phyloP scores from a whole-genome alignment of 345 rosid species.

The Lepidium didymum region DNA sequence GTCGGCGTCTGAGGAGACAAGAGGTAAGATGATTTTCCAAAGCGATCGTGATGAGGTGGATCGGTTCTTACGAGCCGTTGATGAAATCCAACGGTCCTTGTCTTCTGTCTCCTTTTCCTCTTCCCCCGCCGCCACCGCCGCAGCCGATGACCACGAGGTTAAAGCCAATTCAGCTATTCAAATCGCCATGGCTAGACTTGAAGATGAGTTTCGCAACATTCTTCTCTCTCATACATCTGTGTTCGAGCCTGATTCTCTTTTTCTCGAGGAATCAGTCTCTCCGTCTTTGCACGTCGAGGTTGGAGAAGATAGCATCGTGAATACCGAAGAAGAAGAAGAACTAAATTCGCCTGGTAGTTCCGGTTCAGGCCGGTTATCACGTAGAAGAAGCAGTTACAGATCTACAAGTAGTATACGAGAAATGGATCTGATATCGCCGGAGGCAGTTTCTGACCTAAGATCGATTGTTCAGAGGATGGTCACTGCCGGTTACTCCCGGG shows the following conservation, averaged over 20 bases:
- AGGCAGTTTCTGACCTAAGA: slow-evolving; percentile 19
- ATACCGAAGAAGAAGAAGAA: slow-evolving; percentile 4
- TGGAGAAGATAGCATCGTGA: slow-evolving; percentile 25
- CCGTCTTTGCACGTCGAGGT: slow-evolving; percentile 16
- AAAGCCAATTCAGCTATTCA: slow-evolving; percentile 69
- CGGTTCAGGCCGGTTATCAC: slow-evolving; percentile 23
- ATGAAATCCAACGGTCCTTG: slow-evolving; percentile 61
- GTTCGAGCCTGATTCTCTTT: slow-evolving; percentile 53
- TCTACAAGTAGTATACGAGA: slow-evolving; percentile 31
- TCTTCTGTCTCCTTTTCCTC: slow-evolving; percentile 37
- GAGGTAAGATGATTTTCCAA: slow-evolving; percentile 81
- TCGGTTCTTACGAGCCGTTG: slow-evolving; percentile 75
- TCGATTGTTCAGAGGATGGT: slow-evolving; percentile 29
- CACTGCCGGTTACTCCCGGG: slow-evolving; percentile 27
- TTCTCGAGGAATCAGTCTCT: slow-evolving; percentile 29
- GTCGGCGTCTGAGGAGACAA: slow-evolving; percentile 62
- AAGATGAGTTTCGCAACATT: slow-evolving; percentile 89
- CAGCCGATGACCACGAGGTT: slow-evolving; percentile 22
- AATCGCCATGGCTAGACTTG: slow-evolving; percentile 98
- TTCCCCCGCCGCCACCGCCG: slow-evolving; percentile 12
- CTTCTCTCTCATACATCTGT: slow-evolving; percentile 48
- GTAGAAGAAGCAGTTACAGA: slow-evolving; percentile 31
- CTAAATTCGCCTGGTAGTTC: slow-evolving; percentile 4
- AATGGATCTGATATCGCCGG: slow-evolving; percentile 29
- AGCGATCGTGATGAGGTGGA: slow-evolving; percentile 74